A percentile compares a stretch with the other conserved stretches of the same genome.
Evolutionary conservation across 768 basidiomycete genomes (phyloP).

Genomic region (Leucocoprinus birnbaumii): DNA sequence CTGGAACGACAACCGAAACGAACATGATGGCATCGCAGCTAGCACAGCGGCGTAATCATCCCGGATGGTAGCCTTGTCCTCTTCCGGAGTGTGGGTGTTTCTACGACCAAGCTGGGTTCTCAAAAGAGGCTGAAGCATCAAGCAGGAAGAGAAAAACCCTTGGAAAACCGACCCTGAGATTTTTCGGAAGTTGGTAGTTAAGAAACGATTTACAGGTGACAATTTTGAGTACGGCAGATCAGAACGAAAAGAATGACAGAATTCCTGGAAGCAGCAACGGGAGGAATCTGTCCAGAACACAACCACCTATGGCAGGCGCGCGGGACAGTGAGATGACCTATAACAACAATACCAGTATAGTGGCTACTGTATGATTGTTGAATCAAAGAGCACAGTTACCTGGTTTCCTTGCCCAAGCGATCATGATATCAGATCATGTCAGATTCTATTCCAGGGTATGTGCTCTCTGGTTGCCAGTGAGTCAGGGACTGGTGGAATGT

Average conservation of each 20-base stretch:
- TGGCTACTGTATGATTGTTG: conserved; percentile 1
- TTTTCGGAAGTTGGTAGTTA: neutral
- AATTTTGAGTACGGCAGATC: conserved; percentile 4
- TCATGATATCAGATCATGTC: conserved; percentile 19
- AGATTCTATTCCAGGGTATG: conserved; percentile 9
- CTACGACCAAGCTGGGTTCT: neutral
- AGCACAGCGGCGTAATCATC: too few relatives aligned
- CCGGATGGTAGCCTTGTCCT: too few relatives aligned
- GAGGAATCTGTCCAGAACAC: neutral
- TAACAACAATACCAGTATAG: neutral
- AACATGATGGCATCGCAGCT: neutral
- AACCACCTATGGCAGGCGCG: neutral
- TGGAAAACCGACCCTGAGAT: neutral
- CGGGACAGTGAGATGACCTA: conserved; percentile 1
- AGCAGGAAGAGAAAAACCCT: neutral
- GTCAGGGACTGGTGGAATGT: neutral
- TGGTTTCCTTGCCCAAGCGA: conserved; percentile 16
- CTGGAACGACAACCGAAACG: conserved; percentile 10
- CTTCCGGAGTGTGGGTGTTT: too few relatives aligned
- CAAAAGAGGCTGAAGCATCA: neutral
- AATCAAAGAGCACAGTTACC: conserved; percentile 7
- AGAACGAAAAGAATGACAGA: conserved; percentile 7
- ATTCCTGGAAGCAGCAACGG: conserved; percentile 2
- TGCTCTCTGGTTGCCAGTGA: conserved; percentile 12
- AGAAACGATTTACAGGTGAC: neutral